These are phyloP conservation scores for Aureobasidium sp. DNA, from an alignment of 2,329 filamentous ascomycete species.

Conservation along the genomic window DNA sequence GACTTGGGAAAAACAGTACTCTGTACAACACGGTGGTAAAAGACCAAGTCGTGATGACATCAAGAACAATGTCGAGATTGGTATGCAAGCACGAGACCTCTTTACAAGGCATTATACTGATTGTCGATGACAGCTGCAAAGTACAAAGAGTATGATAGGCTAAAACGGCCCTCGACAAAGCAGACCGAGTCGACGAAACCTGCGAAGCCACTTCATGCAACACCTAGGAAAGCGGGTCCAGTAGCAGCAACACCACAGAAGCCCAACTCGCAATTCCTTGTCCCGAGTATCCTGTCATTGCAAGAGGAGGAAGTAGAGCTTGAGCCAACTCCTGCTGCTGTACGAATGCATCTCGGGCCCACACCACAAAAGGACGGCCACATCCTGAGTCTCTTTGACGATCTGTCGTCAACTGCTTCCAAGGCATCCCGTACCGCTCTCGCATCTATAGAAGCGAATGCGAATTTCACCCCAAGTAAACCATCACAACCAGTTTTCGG, in stretches of 20 bases:
- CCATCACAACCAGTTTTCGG: slow-evolving; percentile 17
- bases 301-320: slow-evolving; percentile 30
- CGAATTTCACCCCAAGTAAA: slow-evolving; percentile 36
- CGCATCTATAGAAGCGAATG: slow-evolving; percentile 27
- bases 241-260: slow-evolving; percentile 24
- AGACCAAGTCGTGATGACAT: slow-evolving; percentile 71
- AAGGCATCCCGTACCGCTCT: slow-evolving; percentile 30
- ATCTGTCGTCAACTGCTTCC: slow-evolving; percentile 50
- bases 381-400: slow-evolving; percentile 70
- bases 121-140: slow-evolving; percentile 50
- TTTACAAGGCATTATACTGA: neutral
- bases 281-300: neutral
- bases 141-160: slow-evolving; percentile 68
- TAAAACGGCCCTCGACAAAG: slow-evolving; percentile 35
- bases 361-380: slow-evolving; percentile 74
- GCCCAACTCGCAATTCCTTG: neutral
- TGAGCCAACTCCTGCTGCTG: slow-evolving; percentile 29
- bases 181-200: neutral
- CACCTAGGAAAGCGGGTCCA: neutral
- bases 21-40: slow-evolving; percentile 53
- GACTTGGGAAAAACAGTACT: slow-evolving; percentile 65
- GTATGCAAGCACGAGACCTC: slow-evolving; percentile 39
- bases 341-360: slow-evolving; percentile 51
- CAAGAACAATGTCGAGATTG: slow-evolving; percentile 64
- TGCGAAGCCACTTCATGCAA: slow-evolving; percentile 13